Conservation (phyloP, 305 asterid species). For the Solanum aculeatissimum region DNA sequence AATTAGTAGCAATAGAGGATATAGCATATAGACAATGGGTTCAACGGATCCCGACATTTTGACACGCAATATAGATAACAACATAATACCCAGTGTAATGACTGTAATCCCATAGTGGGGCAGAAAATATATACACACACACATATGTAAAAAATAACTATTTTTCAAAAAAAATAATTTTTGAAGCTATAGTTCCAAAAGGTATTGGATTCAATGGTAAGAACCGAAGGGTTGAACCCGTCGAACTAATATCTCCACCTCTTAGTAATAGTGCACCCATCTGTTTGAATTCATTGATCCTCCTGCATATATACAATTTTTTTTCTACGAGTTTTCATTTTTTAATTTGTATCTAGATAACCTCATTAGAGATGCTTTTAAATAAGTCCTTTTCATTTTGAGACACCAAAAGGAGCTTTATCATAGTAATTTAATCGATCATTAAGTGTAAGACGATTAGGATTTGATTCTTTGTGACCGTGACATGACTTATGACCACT, state of each 20-base stretch:
- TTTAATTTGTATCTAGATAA: not conserved
- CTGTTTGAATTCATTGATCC: not conserved
- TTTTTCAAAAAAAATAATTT: not conserved
- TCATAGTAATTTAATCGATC: not conserved
- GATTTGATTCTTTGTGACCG: not conserved
- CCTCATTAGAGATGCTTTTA: not conserved
- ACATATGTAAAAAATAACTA: not conserved
- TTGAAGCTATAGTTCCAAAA: not conserved
- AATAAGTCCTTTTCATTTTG: not conserved
- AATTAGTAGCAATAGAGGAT: not conserved
- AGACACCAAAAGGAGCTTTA: not conserved
- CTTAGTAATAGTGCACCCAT: not conserved
- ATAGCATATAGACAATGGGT: not conserved
- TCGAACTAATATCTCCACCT: not conserved
- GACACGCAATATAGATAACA: not conserved
- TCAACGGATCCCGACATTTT: not conserved
- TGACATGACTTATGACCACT: not conserved
- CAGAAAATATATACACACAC: no score
- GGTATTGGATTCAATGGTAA: not conserved
- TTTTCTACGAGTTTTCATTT: not conserved
- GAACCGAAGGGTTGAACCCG: not conserved
- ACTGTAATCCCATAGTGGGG: no score
- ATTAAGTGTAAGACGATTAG: not conserved
- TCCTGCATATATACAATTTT: not conserved
- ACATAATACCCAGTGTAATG: no score